Conservation (phyloP, 805 yeast species). For the Cyberlindnera mrakii region DNA sequence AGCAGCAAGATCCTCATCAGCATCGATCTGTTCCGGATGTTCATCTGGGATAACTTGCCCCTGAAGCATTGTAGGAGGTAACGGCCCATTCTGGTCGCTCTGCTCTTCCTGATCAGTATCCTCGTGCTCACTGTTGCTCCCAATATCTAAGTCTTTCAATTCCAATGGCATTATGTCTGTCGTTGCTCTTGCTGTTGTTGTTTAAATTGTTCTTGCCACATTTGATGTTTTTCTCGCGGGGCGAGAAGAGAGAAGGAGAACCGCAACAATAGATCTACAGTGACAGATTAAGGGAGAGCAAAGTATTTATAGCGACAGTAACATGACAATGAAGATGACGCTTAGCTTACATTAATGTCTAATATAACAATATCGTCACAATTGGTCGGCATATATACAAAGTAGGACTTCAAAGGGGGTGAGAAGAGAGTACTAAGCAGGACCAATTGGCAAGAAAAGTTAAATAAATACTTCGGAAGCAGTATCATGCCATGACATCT, state of each 20-base stretch:
- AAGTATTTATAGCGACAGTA: too few species aligned
- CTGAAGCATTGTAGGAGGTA: slow-evolving; percentile 7
- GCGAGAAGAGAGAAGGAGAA: too few species aligned
- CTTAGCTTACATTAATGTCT: too few species aligned
- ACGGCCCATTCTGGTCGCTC: not conserved
- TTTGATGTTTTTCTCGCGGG: too few species aligned
- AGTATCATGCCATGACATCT: too few species aligned
- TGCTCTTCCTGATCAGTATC: slow-evolving; percentile 18
- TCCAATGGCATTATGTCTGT: slow-evolving; percentile 1
- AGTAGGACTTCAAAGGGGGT: not conserved
- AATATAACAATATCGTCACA: too few species aligned
- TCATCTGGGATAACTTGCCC: slow-evolving; percentile 29
- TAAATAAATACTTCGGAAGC: too few species aligned
- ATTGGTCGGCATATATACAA: not conserved
- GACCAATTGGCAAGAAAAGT: too few species aligned
- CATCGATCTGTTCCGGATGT: slow-evolving; percentile 47
- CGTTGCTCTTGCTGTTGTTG: not conserved
- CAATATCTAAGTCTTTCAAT: not conserved
- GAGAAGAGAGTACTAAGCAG: not conserved
- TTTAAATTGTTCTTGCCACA: not conserved
- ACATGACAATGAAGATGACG: too few species aligned
- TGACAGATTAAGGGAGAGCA: too few species aligned
- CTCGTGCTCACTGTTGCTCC: slow-evolving; percentile 19
- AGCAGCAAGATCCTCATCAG: slow-evolving; percentile 61
- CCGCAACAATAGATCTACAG: too few species aligned